Evolutionary conservation across 805 yeast species (phyloP), one percentile per base, ranked within the genome.

Genomic region (Kuraishia ogatae): DNA sequence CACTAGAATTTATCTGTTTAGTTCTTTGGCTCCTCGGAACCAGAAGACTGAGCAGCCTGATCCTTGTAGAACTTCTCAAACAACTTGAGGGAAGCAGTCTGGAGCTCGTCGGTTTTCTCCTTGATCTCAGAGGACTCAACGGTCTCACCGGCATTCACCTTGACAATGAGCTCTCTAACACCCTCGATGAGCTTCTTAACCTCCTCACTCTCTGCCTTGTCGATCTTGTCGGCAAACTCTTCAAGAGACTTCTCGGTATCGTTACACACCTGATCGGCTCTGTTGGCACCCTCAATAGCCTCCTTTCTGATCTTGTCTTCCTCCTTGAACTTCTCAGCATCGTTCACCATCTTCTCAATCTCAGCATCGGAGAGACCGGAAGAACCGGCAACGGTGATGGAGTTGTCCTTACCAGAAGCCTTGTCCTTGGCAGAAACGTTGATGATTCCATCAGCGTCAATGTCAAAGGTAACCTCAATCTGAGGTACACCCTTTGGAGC

Each of bases 401-500:
- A 84, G 60, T 86, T 85, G 66, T 82, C 91, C 76, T 82, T 80
- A 64, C 88, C 87, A 50, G 91, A 83, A 57, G 89, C 85, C 72
- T 83, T 82, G 69, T 88, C 96, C 68, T 80, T 79, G 26, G 96
- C 96, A 64, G 87, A 80, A 51, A 88, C 94, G 70, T 88, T 87
- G 68, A 88, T 84, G 53, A 82, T 82, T 59, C 97, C 97, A 75
- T 91, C 97, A 61, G 97, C 96, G 74, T 91, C 97, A 70, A 91
- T 88, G 76, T 92, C 97, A 72, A 91, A 91, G 59, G 96, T 82
- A 71, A 91, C 97, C 79, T 88, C 96, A 69, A 88, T 87, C 79
- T 88, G 96, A 62, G 96, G 96, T 63, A 87, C 93, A 79, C 96
- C 96, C 85, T 88, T 88, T 74, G 94, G 92, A 65, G 94, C 94